These are phyloP conservation scores for Monosiga brevicollis DNA, from an alignment of 78 protist species.

Conservation along the genomic window DNA sequence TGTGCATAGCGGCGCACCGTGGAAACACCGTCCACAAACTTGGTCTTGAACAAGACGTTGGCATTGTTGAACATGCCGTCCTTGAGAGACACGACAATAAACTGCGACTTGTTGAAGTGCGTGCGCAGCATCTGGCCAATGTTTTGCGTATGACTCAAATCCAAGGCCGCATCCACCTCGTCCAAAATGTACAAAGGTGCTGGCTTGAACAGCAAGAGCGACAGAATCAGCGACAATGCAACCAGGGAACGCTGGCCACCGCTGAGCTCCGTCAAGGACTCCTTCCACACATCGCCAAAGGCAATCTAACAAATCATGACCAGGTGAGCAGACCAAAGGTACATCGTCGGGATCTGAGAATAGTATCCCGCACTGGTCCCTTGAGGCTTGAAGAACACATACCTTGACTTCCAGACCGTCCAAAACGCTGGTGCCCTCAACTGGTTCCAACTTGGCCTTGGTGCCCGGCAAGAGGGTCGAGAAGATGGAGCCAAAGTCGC, in stretches of 20 bases:
- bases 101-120: slow-evolving; percentile 74
- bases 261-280: slow-evolving; percentile 85
- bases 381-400: too few species aligned
- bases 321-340: too few species aligned
- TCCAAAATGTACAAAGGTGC: slow-evolving; percentile 99
- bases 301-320: too few species aligned
- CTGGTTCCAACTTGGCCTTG: slow-evolving; percentile 20
- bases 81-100: slow-evolving; percentile 84
- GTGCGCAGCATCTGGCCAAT: slow-evolving; percentile 70
- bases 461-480: slow-evolving; percentile 89
- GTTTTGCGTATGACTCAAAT: slow-evolving; percentile 93
- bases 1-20: slow-evolving; percentile 38
- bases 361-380: too few species aligned
- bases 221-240: slow-evolving; percentile 94
- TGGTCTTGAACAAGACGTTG: slow-evolving; percentile 87
- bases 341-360: too few species aligned
- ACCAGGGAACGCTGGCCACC: slow-evolving; percentile 97
- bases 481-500: slow-evolving; percentile 84
- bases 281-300: slow-evolving; percentile 94
- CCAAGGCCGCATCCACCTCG: slow-evolving; percentile 99
- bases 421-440: slow-evolving; percentile 6
- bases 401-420: slow-evolving; percentile 64
- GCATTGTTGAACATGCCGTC: slow-evolving; percentile 89
- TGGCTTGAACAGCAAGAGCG: slow-evolving; percentile 94
- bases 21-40: slow-evolving; percentile 71